Conservation (phyloP, 805 yeast genomes). For the Yarrowia sp. region DNA sequence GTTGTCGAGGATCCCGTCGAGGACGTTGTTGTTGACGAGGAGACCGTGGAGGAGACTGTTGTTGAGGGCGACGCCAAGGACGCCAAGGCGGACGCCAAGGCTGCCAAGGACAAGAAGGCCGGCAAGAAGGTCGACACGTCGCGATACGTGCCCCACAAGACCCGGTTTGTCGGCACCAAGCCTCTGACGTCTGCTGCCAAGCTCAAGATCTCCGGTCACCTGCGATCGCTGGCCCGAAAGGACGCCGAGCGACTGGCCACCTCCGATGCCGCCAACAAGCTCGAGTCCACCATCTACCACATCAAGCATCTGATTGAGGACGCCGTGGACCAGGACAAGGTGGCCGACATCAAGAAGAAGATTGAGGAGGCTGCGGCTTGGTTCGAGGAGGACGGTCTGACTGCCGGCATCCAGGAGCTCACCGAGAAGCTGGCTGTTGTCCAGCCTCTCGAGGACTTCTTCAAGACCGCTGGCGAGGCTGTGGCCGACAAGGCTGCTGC, state of each 20-base stretch:
- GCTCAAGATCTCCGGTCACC: slow-evolving; percentile 55
- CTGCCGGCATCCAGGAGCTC: slow-evolving; percentile 48
- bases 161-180: slow-evolving; percentile 54
- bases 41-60: background rate
- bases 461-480: slow-evolving; percentile 13
- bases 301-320: slow-evolving; percentile 65
- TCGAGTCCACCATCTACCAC: slow-evolving; percentile 77
- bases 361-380: slow-evolving; percentile 65
- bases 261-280: slow-evolving; percentile 67
- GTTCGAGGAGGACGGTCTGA: slow-evolving; percentile 76
- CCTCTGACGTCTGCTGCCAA: slow-evolving; percentile 61
- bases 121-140: slow-evolving; percentile 41
- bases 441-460: slow-evolving; percentile 21
- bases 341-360: slow-evolving; percentile 54
- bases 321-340: slow-evolving; percentile 55
- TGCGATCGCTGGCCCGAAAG: slow-evolving; percentile 59
- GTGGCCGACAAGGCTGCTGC: slow-evolving; percentile 5
- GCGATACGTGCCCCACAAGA: slow-evolving; percentile 44
- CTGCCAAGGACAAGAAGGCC: slow-evolving; percentile 41
- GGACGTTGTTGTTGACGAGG: slow-evolving; percentile 12
- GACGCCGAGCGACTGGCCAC: slow-evolving; percentile 63
- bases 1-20: slow-evolving; percentile 27
- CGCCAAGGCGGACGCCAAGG: slow-evolving; percentile 42
- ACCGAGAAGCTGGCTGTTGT: slow-evolving; percentile 26
- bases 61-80: slow-evolving; percentile 39